Percentiles rank a stretch among this genome's conserved stretches.
These are phyloP conservation scores for Sporothrix globosa DNA, from an alignment of 2,329 filamentous ascomycete species.

Conservation along the genomic window DNA sequence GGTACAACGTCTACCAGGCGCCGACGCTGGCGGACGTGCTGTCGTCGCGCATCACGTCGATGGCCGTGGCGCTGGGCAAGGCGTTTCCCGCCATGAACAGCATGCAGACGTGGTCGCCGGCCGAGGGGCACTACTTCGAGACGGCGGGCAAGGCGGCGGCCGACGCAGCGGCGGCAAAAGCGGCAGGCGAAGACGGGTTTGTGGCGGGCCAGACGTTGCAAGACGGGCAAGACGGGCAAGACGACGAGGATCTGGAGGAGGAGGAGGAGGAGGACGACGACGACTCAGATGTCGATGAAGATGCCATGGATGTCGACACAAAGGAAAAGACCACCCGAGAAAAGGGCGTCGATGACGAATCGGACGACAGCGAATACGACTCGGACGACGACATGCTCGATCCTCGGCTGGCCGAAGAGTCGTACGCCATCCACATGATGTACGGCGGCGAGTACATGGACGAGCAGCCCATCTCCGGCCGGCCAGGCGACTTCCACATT, in stretches of 20 bases:
- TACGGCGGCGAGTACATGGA: constrained; percentile 68
- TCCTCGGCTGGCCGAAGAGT: constrained; percentile 58
- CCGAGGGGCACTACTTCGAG: constrained; percentile 57
- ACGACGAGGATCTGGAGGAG: neutral
- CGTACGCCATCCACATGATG: constrained; percentile 59
- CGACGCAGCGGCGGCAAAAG: neutral
- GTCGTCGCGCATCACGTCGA: constrained; percentile 59
- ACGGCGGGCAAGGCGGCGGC: constrained; percentile 40
- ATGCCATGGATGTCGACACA: constrained; percentile 14
- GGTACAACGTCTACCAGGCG: constrained; percentile 69
- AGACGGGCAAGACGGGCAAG: constrained; percentile 27
- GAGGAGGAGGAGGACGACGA: constrained; percentile 27
- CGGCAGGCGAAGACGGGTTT: neutral
- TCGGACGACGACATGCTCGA: constrained; percentile 48
- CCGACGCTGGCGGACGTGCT: constrained; percentile 64
- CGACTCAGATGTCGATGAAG: constrained; percentile 17
- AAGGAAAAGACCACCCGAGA: neutral
- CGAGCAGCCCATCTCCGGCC: constrained; percentile 68
- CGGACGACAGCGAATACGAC: constrained; percentile 38
- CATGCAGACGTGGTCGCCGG: constrained; percentile 59
- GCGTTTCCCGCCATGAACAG: constrained; percentile 56
- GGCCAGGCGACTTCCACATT: constrained; percentile 67
- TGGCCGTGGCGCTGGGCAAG: constrained; percentile 59
- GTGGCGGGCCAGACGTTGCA: constrained; percentile 21
- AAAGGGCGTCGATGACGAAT: constrained; percentile 27